phyloP scores from a whole-genome alignment of 164 flowering plant species.

The Dillenia turbinata region DNA sequence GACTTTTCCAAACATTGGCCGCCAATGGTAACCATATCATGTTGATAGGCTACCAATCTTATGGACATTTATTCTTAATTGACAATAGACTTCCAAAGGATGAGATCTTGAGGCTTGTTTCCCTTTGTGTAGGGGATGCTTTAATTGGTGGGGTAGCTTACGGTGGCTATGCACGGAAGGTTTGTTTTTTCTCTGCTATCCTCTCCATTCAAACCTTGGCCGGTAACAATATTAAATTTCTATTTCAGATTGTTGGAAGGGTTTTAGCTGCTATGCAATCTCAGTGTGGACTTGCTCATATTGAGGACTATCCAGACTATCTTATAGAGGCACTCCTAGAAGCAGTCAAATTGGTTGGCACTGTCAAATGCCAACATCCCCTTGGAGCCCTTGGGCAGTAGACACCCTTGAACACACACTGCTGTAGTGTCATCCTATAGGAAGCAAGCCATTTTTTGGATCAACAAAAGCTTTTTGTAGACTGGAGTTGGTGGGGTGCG shows the following conservation, averaged over 20 bases:
- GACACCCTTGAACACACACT: background rate
- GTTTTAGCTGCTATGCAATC: conserved; percentile 43
- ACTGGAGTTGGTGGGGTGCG: no score
- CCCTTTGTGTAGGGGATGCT: conserved; percentile 20
- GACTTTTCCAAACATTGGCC: conserved; percentile 45
- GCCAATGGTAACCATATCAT: conserved; percentile 17
- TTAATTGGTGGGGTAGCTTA: conserved; percentile 76
- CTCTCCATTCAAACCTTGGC: background rate
- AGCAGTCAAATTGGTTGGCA: conserved; percentile 59
- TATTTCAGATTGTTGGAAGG: conserved; percentile 73
- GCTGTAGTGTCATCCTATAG: background rate
- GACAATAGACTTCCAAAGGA: conserved; percentile 17
- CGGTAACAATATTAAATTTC: background rate
- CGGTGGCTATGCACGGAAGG: conserved; percentile 90
- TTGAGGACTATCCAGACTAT: conserved; percentile 60
- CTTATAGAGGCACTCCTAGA: conserved; percentile 53
- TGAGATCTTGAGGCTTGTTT: background rate
- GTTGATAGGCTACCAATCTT: background rate
- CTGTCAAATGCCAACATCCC: conserved; percentile 46
- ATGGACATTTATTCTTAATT: background rate
- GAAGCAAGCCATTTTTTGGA: no score
- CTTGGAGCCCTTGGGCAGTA: background rate
- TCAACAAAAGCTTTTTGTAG: no score
- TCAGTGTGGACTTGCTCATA: conserved; percentile 27
- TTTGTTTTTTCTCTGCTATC: conserved; percentile 8